Percentiles rank a stretch among this genome's conserved stretches.
Conservation (phyloP, 2,329 filamentous ascomycete species). For the Diaporthe capsici region DNA sequence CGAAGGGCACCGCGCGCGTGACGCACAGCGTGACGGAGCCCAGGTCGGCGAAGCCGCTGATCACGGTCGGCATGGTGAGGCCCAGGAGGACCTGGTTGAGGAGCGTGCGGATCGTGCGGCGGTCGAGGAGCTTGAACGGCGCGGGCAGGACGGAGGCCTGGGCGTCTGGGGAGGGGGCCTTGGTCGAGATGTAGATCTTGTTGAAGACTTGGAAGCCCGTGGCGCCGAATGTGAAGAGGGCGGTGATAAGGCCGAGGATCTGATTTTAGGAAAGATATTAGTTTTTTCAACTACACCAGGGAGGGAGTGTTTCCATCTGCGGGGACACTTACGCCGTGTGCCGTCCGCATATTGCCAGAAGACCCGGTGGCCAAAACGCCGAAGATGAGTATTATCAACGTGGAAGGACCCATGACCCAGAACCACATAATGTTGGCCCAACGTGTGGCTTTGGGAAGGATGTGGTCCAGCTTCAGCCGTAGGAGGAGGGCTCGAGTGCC, state of each 20-base stretch:
- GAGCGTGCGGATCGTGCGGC: conserved; percentile 38
- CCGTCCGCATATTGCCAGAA: conserved; percentile 48
- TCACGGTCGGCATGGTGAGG: conserved; percentile 44
- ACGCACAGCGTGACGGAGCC: conserved; percentile 48
- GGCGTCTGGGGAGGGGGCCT: not conserved
- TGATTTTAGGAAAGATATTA: conserved; percentile 34
- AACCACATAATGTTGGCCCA: conserved; percentile 48
- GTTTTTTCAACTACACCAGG: too few species aligned
- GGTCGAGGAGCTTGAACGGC: conserved; percentile 28
- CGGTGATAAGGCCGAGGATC: conserved; percentile 49
- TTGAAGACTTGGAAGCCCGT: conserved; percentile 46
- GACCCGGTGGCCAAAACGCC: conserved; percentile 46
- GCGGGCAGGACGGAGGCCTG: conserved; percentile 8
- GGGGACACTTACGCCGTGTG: conserved; percentile 48
- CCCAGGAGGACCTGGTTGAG: conserved; percentile 49
- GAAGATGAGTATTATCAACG: conserved; percentile 48
- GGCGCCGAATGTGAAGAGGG: conserved; percentile 46
- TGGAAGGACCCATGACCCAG: conserved; percentile 46
- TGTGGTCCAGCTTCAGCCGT: conserved; percentile 43
- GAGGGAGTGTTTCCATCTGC: too few species aligned
- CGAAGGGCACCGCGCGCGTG: conserved; percentile 48
- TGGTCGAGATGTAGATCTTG: conserved; percentile 40
- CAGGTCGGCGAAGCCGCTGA: conserved; percentile 50
- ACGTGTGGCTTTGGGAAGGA: conserved; percentile 46
- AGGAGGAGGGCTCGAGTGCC: conserved; percentile 47